Percentiles rank a stretch among this genome's conserved stretches.
Evolutionary conservation across 2,329 filamentous ascomycete species (phyloP).

Genomic region (Fusarium verticillioides): DNA sequence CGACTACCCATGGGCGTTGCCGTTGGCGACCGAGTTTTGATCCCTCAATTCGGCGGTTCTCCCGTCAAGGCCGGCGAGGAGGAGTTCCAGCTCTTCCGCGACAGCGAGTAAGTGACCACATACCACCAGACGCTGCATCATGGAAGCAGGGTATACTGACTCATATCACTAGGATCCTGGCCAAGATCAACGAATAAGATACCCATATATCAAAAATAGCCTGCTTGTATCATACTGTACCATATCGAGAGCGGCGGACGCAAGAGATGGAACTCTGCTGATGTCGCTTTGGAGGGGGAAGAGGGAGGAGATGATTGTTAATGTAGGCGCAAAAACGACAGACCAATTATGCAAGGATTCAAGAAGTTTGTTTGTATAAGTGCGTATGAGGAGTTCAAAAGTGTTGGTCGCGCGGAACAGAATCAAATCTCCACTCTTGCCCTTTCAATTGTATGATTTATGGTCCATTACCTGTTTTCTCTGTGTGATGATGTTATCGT

Average conservation of each 20-base stretch:
- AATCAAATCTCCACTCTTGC: conserved; percentile 48
- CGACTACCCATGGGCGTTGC: conserved; percentile 84
- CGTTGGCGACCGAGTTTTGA: conserved; percentile 91
- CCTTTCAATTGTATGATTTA: conserved; percentile 34
- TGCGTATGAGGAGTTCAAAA: conserved; percentile 14
- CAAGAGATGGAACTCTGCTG: conserved; percentile 26
- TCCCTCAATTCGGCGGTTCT: conserved; percentile 95
- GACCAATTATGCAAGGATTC: conserved; percentile 26
- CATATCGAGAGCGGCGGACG: conserved; percentile 43
- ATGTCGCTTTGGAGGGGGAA: conserved; percentile 13
- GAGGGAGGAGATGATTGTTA: conserved; percentile 37
- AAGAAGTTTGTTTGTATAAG: conserved; percentile 20
- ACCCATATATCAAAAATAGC: conserved; percentile 39
- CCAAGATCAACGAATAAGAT: conserved; percentile 95
- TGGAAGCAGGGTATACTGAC: conserved; percentile 21
- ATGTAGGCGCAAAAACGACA: conserved; percentile 35
- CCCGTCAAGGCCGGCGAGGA: conserved; percentile 98
- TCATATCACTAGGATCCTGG: conserved; percentile 76
- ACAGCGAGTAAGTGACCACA: conserved; percentile 84
- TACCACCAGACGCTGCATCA: neutral
- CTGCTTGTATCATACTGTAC: conserved; percentile 52
- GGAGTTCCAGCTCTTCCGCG: conserved; percentile 94
- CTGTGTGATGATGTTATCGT: neutral
- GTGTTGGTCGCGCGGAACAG: conserved; percentile 39
- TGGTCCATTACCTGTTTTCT: neutral